phyloP scores from a whole-genome alignment of 257 asterid species.

The Solanum rostratum region DNA sequence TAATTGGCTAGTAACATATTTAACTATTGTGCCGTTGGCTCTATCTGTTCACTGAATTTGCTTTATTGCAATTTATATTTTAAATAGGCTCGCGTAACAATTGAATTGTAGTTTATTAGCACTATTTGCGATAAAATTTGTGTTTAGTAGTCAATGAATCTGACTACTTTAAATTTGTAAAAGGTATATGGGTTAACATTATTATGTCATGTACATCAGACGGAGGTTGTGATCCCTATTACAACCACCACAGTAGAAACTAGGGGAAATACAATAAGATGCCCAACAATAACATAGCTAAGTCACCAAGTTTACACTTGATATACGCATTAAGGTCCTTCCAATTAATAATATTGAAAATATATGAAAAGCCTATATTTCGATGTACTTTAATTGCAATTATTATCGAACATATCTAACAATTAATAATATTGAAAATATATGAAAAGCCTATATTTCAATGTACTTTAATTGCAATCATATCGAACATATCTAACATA shows the following conservation, averaged over 20 bases:
- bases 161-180: not conserved
- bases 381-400: not conserved
- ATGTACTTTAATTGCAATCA: not conserved
- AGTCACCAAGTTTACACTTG: not conserved
- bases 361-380: not conserved
- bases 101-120: not conserved
- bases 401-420: not conserved
- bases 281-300: not conserved
- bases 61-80: not conserved
- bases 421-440: not conserved
- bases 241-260: not conserved
- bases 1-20: not conserved
- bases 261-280: not conserved
- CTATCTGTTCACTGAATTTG: not conserved
- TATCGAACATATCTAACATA: not conserved
- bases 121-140: not conserved
- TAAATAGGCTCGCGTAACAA: not conserved
- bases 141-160: not conserved
- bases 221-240: not conserved
- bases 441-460: not conserved
- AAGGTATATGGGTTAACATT: not conserved
- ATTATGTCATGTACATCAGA: not conserved
- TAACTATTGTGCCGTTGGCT: not conserved
- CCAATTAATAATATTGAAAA: not conserved
- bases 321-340: not conserved